phyloP scores from a whole-genome alignment of 257 asterid genomes.

The Ballota nigra region DNA sequence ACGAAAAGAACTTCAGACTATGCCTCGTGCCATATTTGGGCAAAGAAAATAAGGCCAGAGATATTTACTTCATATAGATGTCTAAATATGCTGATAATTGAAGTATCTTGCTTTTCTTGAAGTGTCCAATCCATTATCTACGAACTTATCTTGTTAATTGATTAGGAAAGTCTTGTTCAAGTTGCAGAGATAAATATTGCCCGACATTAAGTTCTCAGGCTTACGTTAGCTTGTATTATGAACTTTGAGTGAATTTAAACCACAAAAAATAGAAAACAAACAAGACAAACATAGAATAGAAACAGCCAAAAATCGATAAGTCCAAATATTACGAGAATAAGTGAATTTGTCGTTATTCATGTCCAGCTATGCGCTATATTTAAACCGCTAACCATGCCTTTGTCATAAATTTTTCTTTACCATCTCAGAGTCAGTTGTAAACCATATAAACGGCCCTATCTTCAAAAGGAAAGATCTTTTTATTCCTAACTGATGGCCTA shows the following conservation, averaged over 20 bases:
- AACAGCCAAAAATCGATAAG: neutral
- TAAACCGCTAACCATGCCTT: neutral
- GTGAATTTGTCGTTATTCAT: neutral
- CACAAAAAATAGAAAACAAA: neutral
- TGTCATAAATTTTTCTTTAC: neutral
- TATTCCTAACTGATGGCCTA: neutral
- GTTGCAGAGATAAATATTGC: neutral
- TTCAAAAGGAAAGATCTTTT: neutral
- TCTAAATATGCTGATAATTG: neutral
- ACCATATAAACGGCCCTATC: slow-evolving; percentile 1
- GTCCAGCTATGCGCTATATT: neutral
- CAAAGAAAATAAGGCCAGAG: neutral
- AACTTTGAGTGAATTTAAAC: neutral
- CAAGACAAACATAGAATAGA: neutral
- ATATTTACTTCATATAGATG: neutral
- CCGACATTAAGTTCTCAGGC: neutral
- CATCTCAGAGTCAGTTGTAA: neutral
- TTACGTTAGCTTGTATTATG: neutral
- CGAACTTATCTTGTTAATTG: neutral
- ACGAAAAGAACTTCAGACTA: neutral
- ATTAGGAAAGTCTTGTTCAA: neutral
- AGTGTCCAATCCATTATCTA: neutral
- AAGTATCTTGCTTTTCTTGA: neutral
- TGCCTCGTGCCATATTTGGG: neutral
- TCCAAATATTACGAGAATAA: neutral